Percentiles rank a stretch among this genome's conserved stretches.
These are phyloP conservation scores for Hymenoscyphus repandus DNA, from an alignment of 2,329 filamentous ascomycete genomes.

Conservation along the genomic window DNA sequence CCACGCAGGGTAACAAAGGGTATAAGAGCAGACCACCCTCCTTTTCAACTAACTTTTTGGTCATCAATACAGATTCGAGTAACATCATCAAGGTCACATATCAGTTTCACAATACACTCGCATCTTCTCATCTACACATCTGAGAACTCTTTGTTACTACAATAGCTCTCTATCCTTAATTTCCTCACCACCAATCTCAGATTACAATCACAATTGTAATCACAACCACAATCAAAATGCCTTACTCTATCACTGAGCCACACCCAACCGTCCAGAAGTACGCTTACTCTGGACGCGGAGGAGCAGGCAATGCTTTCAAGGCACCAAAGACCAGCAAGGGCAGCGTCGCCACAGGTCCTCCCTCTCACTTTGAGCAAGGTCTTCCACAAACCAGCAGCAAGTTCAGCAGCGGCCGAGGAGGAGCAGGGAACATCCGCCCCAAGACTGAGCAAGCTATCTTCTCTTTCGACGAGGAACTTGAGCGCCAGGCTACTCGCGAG, in stretches of 20 bases:
- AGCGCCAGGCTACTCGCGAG: constrained; percentile 26
- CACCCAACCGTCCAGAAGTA: constrained; percentile 27
- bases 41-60: constrained; percentile 5
- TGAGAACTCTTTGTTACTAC: background rate
- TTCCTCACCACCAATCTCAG: background rate
- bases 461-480: constrained; percentile 31
- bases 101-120: too few species aligned
- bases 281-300: constrained; percentile 29
- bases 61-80: constrained; percentile 12
- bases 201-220: constrained; percentile 11
- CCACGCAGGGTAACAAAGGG: constrained; percentile 1
- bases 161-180: background rate
- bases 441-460: constrained; percentile 26
- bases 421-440: constrained; percentile 30
- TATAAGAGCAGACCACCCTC: constrained; percentile 21
- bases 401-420: constrained; percentile 29
- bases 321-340: constrained; percentile 24
- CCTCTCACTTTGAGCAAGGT: constrained; percentile 25
- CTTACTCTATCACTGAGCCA: constrained; percentile 29
- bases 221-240: constrained; percentile 7
- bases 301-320: constrained; percentile 30
- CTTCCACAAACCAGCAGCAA: constrained; percentile 23
- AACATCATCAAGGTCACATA: constrained; percentile 12
- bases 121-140: too few species aligned
- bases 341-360: constrained; percentile 23